Base-by-base conservation (phyloP, 495 filamentous ascomycete species). In the Neurospora sp. region DNA sequence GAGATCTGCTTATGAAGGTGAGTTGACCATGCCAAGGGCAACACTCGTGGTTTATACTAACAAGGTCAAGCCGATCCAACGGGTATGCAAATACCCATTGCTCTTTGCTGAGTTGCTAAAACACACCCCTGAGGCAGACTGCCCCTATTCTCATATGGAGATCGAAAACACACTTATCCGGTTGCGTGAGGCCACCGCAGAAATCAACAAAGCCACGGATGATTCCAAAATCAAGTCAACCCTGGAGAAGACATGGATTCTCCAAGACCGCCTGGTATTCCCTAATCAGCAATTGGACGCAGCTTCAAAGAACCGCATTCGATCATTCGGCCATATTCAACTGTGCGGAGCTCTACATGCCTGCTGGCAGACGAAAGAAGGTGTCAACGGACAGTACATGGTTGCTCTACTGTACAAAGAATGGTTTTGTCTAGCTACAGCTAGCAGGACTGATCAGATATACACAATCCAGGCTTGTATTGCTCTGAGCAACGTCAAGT, bases 1-100 rank as follows among this genome's bases (percentile, higher is more conserved):
- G 89, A 73, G 96, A 99, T 80, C 86, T 99, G 68, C 86, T 98
- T 46, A 94, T 97, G 69, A 98, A 98, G 88, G 94, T 93, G 81
- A 70, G 82, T 71, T 39, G 20, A 48, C 16, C 16, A 65, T 5
- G 35, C 22, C 4, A 16, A 9, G 69, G 69, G 42, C n/a, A 68
- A 39, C 2, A 53, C 7, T 44, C 10, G 11, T 37, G 39, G 20
- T 7, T 14, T 59, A 72, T 20, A 59, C 79, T 81, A 48, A 82
- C 75, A 35, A 2, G 22, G 44, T 35, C 39, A 76, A 97, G 96
- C 96, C 96, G 1, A 93, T 97, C 71, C 96, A 99, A 84, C 88
- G 96, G 41, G 88, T 98, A 16, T 96, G 93, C 86, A 94, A 92
- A 83, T 99, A 99, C 81, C 92, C 93, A 11, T 86, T 99, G 41